Percentiles rank a stretch among this genome's conserved stretches.
phyloP scores from a whole-genome alignment of 2,329 filamentous ascomycete genomes.

The Trichoderma breve region DNA sequence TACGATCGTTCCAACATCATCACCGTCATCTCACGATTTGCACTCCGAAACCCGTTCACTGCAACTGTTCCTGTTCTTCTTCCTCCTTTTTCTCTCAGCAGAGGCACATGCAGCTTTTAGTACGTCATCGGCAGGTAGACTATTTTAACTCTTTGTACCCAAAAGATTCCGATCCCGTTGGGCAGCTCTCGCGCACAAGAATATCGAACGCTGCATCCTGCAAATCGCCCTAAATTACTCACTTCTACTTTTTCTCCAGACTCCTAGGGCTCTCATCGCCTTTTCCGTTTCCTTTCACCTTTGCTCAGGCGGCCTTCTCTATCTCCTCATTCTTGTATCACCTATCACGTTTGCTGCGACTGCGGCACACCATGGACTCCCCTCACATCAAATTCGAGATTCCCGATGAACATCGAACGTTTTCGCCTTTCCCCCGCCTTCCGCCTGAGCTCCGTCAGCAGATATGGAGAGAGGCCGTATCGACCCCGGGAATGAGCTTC shows the following conservation, averaged over 20 bases:
- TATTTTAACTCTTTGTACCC: conserved; percentile 2
- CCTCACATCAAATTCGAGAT: conserved; percentile 33
- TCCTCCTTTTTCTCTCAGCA: background rate
- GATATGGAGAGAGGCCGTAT: conserved; percentile 35
- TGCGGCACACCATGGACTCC: background rate
- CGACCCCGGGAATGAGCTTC: conserved; percentile 37
- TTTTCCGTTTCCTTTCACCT: background rate
- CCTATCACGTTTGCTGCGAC: background rate
- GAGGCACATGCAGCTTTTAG: conserved; percentile 18
- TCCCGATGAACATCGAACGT: conserved; percentile 32
- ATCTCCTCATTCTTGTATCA: background rate
- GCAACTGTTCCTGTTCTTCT: background rate
- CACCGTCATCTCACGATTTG: background rate
- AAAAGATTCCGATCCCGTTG: background rate
- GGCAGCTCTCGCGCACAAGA: background rate
- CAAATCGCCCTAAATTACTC: background rate
- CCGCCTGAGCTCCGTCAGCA: conserved; percentile 37
- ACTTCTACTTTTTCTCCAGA: background rate
- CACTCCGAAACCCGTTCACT: background rate
- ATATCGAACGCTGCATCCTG: background rate
- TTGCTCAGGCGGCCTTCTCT: background rate
- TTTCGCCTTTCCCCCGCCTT: conserved; percentile 33
- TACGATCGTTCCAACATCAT: conserved; percentile 5
- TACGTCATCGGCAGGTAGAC: conserved; percentile 9
- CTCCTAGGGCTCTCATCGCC: background rate